A percentile compares a stretch with the other conserved stretches of the same genome.
Evolutionary conservation across 805 yeast species (phyloP).

Genomic region (Wickerhamiella lipophila): DNA sequence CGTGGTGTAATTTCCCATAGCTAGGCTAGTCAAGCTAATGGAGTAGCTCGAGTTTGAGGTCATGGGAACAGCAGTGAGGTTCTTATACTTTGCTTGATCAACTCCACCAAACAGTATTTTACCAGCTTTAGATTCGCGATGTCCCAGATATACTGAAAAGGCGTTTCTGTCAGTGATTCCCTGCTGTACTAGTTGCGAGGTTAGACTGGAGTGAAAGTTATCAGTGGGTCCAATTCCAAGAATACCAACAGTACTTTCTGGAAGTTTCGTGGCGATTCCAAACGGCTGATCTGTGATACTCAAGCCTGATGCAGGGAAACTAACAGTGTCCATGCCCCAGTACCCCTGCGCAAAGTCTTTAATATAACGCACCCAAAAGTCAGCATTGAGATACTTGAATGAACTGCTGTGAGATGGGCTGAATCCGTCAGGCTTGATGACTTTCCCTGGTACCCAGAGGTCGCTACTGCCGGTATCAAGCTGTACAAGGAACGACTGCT

Average conservation of each 20-base stretch:
- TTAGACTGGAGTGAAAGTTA: slow-evolving; percentile 44
- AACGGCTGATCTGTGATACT: slow-evolving; percentile 44
- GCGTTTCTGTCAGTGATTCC: slow-evolving; percentile 45
- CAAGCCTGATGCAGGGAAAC: slow-evolving; percentile 32
- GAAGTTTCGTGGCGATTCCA: slow-evolving; percentile 59
- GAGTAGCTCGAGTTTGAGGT: slow-evolving; percentile 17
- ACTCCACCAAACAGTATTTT: slow-evolving; percentile 61
- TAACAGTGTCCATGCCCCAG: slow-evolving; percentile 53
- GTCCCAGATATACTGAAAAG: slow-evolving; percentile 52
- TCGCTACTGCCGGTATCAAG: slow-evolving; percentile 61
- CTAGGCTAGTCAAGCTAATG: slow-evolving; percentile 20
- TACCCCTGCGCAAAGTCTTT: slow-evolving; percentile 42
- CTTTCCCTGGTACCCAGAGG: slow-evolving; percentile 22
- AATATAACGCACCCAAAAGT: slow-evolving; percentile 26
- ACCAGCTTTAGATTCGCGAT: slow-evolving; percentile 32
- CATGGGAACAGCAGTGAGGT: slow-evolving; percentile 37
- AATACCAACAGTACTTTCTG: slow-evolving; percentile 45
- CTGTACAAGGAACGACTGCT: slow-evolving; percentile 41
- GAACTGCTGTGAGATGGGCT: slow-evolving; percentile 16
- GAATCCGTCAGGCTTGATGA: slow-evolving; percentile 21
- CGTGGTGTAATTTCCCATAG: slow-evolving; percentile 12
- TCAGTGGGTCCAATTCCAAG: slow-evolving; percentile 24
- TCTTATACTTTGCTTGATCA: slow-evolving; percentile 51
- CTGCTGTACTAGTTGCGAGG: slow-evolving; percentile 41
- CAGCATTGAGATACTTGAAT: slow-evolving; percentile 14